These are phyloP conservation scores for Globisporangium irregulare DNA, from an alignment of 352 stramenopile species.

Conservation along the genomic window DNA sequence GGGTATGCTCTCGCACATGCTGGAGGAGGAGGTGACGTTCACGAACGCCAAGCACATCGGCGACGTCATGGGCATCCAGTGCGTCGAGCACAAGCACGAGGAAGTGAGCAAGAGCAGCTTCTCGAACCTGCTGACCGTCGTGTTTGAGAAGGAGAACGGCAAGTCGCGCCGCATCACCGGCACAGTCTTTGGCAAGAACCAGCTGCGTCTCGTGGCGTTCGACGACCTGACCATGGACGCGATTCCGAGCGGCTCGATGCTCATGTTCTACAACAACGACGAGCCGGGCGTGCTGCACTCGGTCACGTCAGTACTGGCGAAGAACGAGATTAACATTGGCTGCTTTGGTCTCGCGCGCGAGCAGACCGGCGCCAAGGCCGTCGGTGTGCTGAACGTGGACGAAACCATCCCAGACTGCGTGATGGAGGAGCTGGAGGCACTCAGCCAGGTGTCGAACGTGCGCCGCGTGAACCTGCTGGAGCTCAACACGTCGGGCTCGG, in stretches of 20 bases:
- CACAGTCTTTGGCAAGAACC: conserved; percentile 87
- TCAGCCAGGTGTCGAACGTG: conserved; percentile 80
- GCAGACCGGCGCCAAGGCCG: conserved; percentile 52
- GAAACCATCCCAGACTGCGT: conserved; percentile 82
- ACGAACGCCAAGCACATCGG: conserved; percentile 83
- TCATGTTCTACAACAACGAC: conserved; percentile 95
- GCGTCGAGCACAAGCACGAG: conserved; percentile 89
- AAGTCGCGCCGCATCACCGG: conserved; percentile 63
- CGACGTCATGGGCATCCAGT: conserved; percentile 88
- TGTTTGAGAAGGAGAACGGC: conserved; percentile 88
- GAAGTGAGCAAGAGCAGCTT: conserved; percentile 71
- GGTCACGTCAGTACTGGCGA: conserved; percentile 92
- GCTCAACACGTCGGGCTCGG: conserved; percentile 44
- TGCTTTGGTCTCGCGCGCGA: conserved; percentile 88
- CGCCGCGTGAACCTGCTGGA: conserved; percentile 84
- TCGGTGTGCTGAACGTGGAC: conserved; percentile 89
- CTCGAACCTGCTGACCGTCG: conserved; percentile 90
- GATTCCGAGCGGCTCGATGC: conserved; percentile 86
- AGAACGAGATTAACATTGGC: conserved; percentile 94
- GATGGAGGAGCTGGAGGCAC: conserved; percentile 76
- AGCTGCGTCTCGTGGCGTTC: conserved; percentile 87
- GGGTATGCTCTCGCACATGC: conserved; percentile 87
- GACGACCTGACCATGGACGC: conserved; percentile 86
- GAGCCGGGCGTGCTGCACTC: conserved; percentile 91
- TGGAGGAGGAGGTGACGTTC: conserved; percentile 91